Evolutionary conservation across 2,329 filamentous ascomycete genomes (phyloP), one percentile per base, ranked within the genome.

Genomic region (Dryadomyces quercus-mongolicae): DNA sequence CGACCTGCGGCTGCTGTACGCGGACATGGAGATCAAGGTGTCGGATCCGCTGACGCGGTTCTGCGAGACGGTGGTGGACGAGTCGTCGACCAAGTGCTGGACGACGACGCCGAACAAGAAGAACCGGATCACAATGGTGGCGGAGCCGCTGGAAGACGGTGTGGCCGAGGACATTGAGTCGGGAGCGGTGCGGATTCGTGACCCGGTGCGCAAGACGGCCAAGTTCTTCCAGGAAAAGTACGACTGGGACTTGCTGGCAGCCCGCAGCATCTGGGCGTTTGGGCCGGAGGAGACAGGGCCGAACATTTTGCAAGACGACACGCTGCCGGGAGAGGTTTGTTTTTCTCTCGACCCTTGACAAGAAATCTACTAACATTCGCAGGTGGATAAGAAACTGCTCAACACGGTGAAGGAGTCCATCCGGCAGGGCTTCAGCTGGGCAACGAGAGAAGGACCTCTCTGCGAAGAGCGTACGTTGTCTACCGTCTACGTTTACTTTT

Each of bases 21-120:
- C 93, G 15, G 92, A 97, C 64, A 98, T 98, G 93, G 93, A 98
- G 67, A 87, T 98, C 71, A 97, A 97, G 71, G 89, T 98, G 50
- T 98, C 93, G 0, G 93, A 98, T 66, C 93, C 93, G 1, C 92
- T 98, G 46, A 97, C 93, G 16, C 80, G 93, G 49, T 98, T 98
- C 75, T 96, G 90, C 70, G 93, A 98, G 71, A 98, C 93, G 0
- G 92, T 96, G 25, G 90, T 95, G 42, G 93, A 98, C 68, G 95
- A 93, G 61, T 96, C 90, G 18, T 91, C 91, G 20, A 96, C 95
- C 56, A 96, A 96, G 71, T 98, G 93, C 72, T 98, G 96, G 67
- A 92, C 93, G 21, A 83, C 95, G 62, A 97, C 93, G 2, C 93
- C 93, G 2, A 98, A 98, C 74, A 98, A 98, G 73, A 96, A 96